A percentile compares a stretch with the other conserved stretches of the same genome.
Conservation (phyloP, 78 protist species). For the Ministeria vibrans region DNA sequence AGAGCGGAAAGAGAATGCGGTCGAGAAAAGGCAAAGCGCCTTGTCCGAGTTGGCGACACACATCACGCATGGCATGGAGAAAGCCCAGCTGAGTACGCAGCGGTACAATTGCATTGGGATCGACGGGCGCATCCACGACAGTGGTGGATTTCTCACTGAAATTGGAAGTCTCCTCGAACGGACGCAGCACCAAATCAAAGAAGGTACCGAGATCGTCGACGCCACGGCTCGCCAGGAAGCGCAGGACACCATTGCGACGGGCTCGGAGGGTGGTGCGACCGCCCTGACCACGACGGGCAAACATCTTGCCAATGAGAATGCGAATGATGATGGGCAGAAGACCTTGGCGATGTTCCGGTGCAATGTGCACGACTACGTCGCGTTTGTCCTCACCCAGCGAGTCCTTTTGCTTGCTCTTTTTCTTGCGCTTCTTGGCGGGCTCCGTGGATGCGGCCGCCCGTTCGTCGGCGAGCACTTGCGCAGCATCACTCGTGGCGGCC, state of each 20-base stretch:
- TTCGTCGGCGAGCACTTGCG: too few relatives aligned
- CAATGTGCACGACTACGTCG: too few relatives aligned
- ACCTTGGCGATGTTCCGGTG: neutral
- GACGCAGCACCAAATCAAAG: neutral
- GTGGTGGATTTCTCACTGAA: neutral
- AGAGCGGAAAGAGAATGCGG: too few relatives aligned
- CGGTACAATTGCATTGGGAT: neutral
- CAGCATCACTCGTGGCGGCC: too few relatives aligned
- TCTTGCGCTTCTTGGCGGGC: too few relatives aligned
- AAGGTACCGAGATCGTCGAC: neutral
- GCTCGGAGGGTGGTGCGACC: neutral
- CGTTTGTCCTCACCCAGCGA: too few relatives aligned
- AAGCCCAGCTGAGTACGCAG: neutral
- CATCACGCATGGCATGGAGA: neutral
- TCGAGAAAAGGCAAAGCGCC: too few relatives aligned
- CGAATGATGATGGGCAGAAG: neutral
- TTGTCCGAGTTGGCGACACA: too few relatives aligned
- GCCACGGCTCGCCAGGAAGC: neutral
- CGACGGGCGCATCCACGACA: neutral
- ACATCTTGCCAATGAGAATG: neutral
- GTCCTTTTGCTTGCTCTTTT: too few relatives aligned
- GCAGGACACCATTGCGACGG: neutral
- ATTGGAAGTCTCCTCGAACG: neutral
- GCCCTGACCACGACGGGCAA: neutral
- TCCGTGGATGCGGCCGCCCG: too few relatives aligned